phyloP scores from a whole-genome alignment of 805 yeast species.

The Wickerhamomyces hampshirensis region DNA sequence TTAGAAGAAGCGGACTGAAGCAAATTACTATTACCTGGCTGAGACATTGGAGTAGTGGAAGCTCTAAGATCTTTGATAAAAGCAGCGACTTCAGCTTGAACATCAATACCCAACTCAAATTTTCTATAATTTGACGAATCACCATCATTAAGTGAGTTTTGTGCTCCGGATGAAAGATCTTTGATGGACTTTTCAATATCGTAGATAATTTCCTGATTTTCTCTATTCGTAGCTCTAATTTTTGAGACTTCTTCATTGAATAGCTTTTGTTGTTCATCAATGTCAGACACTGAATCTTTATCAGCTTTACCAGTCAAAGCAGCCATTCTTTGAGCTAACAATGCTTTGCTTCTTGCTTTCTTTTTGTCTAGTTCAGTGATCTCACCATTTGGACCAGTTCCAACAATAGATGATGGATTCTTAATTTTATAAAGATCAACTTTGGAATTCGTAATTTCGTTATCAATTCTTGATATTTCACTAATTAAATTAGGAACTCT shows the following conservation, averaged over 20 bases:
- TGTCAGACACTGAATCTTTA: constrained; percentile 34
- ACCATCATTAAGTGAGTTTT: constrained; percentile 25
- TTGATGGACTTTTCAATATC: constrained; percentile 72
- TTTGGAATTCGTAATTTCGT: constrained; percentile 61
- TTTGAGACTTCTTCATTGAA: constrained; percentile 47
- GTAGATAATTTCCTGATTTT: constrained; percentile 53
- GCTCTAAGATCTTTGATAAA: constrained; percentile 54
- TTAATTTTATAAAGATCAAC: constrained; percentile 59
- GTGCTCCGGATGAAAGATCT: constrained; percentile 44
- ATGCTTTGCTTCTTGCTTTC: constrained; percentile 74
- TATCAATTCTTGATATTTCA: constrained; percentile 59
- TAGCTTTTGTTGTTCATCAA: constrained; percentile 30
- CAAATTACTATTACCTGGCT: neutral
- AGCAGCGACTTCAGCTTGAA: constrained; percentile 58
- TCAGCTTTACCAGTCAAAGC: constrained; percentile 77
- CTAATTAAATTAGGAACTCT: constrained; percentile 68
- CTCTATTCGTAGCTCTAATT: constrained; percentile 49
- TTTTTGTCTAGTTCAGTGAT: constrained; percentile 80
- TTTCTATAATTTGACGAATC: constrained; percentile 53
- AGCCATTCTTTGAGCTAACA: constrained; percentile 84
- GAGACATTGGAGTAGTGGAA: constrained; percentile 3
- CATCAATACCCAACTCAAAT: constrained; percentile 82
- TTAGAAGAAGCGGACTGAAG: constrained; percentile 6
- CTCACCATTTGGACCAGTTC: constrained; percentile 84
- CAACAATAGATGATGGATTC: constrained; percentile 68